Percentiles rank a stretch among this genome's conserved stretches.
Conservation (phyloP, 2,329 filamentous ascomycete genomes). For the Talaromyces sp. region DNA sequence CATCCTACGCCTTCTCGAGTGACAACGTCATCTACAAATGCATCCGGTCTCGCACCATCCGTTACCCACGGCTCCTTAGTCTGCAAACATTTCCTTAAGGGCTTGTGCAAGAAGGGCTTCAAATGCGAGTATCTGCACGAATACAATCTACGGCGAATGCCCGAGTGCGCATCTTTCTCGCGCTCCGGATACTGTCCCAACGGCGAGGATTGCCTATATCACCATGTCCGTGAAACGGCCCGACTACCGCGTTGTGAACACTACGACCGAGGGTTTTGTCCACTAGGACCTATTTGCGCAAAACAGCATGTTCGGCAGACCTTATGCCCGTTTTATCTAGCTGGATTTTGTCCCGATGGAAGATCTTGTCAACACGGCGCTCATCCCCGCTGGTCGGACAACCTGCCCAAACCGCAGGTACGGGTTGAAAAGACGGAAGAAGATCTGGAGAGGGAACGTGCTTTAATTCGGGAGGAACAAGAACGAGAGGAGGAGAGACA, state of each 20-base stretch:
- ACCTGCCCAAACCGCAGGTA: constrained; percentile 58
- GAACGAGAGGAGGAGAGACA: constrained; percentile 53
- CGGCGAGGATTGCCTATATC: constrained; percentile 91
- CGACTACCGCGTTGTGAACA: constrained; percentile 78
- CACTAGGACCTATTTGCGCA: constrained; percentile 78
- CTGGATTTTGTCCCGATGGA: constrained; percentile 91
- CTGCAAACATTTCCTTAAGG: constrained; percentile 98
- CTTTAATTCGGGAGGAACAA: constrained; percentile 58
- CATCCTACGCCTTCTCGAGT: constrained; percentile 56
- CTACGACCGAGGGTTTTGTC: constrained; percentile 93
- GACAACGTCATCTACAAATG: constrained; percentile 43
- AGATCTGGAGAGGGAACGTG: constrained; percentile 59
- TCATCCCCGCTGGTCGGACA: constrained; percentile 72
- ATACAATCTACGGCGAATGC: constrained; percentile 97
- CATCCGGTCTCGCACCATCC: constrained; percentile 39
- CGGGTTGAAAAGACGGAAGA: constrained; percentile 68
- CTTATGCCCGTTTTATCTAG: constrained; percentile 80
- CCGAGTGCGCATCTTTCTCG: constrained; percentile 95
- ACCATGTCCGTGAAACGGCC: constrained; percentile 80
- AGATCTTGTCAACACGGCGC: constrained; percentile 70
- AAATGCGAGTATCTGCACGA: constrained; percentile 97
- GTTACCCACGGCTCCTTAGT: constrained; percentile 61
- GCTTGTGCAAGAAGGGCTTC: constrained; percentile 95
- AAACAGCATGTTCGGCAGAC: constrained; percentile 83
- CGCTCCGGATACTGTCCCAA: constrained; percentile 93